Evolutionary conservation across 73 alveolate species (phyloP).

Genomic region (Chromera velia): DNA sequence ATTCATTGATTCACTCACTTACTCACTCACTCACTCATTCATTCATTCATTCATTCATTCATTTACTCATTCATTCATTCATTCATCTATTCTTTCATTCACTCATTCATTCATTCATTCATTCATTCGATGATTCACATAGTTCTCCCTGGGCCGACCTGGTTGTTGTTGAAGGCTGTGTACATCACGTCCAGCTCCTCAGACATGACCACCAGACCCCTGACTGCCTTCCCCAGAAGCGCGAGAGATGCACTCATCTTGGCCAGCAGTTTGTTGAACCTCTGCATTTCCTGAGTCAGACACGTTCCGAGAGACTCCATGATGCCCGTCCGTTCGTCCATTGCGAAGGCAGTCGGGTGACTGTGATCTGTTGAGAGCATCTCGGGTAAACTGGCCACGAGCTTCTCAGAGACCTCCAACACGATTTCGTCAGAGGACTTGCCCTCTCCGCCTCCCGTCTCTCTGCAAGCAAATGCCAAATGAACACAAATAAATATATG

Average conservation of each 20-base stretch:
- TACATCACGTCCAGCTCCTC: constrained; percentile 94
- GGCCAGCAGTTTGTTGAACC: constrained; percentile 54
- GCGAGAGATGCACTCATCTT: constrained; percentile 74
- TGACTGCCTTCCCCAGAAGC: constrained; percentile 64
- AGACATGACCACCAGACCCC: constrained; percentile 75
- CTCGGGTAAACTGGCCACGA: constrained; percentile 6
- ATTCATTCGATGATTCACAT: too few relatives aligned
- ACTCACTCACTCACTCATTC: too few relatives aligned
- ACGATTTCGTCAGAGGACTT: constrained; percentile 79
- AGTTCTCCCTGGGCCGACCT: too few relatives aligned
- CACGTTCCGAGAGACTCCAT: constrained; percentile 83
- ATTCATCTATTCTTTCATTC: too few relatives aligned
- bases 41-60: too few relatives aligned
- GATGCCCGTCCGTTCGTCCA: constrained; percentile 56
- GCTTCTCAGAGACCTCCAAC: constrained; percentile 55
- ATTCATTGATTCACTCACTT: too few relatives aligned
- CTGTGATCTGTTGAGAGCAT: constrained; percentile 44
- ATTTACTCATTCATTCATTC: too few relatives aligned
- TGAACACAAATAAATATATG: too few relatives aligned
- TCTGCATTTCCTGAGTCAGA: constrained; percentile 61
- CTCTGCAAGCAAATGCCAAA: neutral
- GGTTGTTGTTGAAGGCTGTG: constrained; percentile 77
- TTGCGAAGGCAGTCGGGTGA: constrained; percentile 49
- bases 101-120: too few relatives aligned
- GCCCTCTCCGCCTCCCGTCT: constrained; percentile 60